A percentile compares a stretch with the other conserved stretches of the same genome.
phyloP scores from a whole-genome alignment of 305 asterid genomes.

The Plantago coronopus region DNA sequence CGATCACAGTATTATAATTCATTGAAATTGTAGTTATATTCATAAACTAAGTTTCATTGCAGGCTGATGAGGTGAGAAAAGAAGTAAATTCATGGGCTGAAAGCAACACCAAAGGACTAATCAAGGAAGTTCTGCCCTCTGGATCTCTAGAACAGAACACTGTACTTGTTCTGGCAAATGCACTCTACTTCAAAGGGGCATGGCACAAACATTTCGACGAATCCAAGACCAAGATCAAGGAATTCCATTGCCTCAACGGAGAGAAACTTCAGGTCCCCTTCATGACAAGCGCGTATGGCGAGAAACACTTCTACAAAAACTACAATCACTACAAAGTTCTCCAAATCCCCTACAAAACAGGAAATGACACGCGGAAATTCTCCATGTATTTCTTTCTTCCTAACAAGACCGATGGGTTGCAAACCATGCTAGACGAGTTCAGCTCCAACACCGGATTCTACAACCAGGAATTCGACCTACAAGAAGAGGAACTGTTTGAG shows the following conservation, averaged over 20 bases:
- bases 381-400: slow-evolving; percentile 5
- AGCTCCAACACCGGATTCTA: background rate
- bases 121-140: background rate
- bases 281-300: background rate
- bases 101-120: background rate
- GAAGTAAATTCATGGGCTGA: background rate
- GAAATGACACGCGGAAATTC: background rate
- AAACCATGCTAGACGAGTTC: background rate
- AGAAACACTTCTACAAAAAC: background rate
- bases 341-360: background rate
- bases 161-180: slow-evolving; percentile 3
- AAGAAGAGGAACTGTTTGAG: background rate
- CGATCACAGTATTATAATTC: too few relatives aligned
- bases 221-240: background rate
- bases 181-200: background rate
- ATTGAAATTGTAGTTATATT: too few relatives aligned
- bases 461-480: background rate
- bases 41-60: too few relatives aligned
- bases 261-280: background rate
- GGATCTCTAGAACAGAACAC: slow-evolving; percentile 1
- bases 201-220: background rate
- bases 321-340: background rate
- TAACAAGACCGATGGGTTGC: background rate
- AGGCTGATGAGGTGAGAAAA: background rate
- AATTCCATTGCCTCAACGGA: background rate